Evolutionary conservation across 2,329 filamentous ascomycete species (phyloP).

Genomic region (Leptosphaerulina australis): DNA sequence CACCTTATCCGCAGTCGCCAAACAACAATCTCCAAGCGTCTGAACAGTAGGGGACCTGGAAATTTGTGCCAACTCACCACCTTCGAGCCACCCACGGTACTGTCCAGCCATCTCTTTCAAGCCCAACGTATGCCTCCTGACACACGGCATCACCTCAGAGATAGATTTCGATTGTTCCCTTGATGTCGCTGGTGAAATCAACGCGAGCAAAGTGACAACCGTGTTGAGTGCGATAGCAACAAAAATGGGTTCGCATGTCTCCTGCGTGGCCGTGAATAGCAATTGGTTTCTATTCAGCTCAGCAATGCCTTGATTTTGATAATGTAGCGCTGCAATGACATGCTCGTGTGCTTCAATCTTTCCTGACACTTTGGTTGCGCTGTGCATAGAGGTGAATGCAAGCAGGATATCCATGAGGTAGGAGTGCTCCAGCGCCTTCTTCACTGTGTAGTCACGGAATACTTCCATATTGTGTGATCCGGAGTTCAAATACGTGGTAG

Average conservation of each 20-base stretch:
- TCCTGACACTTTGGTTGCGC: slow-evolving; percentile 3
- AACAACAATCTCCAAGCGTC: not conserved
- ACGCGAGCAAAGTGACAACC: not conserved
- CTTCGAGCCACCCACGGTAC: not conserved
- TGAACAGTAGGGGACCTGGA: not conserved
- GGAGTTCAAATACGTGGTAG: slow-evolving; percentile 9
- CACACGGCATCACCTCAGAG: slow-evolving; percentile 1
- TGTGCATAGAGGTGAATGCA: slow-evolving; percentile 17
- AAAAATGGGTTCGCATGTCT: not conserved
- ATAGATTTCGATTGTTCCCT: not conserved
- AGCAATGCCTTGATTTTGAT: slow-evolving; percentile 8
- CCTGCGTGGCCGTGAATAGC: not conserved
- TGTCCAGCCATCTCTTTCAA: not conserved
- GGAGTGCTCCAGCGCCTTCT: slow-evolving; percentile 12
- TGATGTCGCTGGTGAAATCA: not conserved
- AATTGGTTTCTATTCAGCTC: not conserved
- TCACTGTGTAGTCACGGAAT: slow-evolving; percentile 13
- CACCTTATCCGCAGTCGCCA: not conserved
- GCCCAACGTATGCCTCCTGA: not conserved
- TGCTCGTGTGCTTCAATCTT: not conserved
- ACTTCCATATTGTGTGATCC: slow-evolving; percentile 8
- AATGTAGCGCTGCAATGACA: slow-evolving; percentile 2
- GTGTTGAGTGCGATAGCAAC: not conserved
- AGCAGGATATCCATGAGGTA: slow-evolving; percentile 23
- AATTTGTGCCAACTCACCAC: not conserved